Percentiles rank a stretch among this genome's conserved stretches.
Evolutionary conservation across 192 early-diverging fungal species (phyloP).

Genomic region (Paraglomus occultum): DNA sequence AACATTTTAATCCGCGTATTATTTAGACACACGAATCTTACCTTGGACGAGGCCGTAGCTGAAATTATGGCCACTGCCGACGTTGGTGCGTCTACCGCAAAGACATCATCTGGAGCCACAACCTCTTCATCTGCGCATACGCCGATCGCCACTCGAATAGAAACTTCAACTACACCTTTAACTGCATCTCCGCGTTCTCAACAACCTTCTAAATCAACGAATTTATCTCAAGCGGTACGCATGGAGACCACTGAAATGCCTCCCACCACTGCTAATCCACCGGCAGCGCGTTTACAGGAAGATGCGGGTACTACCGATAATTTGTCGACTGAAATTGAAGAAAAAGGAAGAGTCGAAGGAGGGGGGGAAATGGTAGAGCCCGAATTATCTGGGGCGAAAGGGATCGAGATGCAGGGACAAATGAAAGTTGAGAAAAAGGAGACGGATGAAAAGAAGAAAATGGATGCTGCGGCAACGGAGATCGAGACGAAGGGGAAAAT

Average conservation of each 20-base stretch:
- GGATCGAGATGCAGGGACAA: too few species aligned
- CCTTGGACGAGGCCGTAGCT: constrained; percentile 46
- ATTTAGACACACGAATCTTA: constrained; percentile 52
- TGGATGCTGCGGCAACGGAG: too few species aligned
- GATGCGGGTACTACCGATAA: too few species aligned
- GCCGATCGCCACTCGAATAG: background rate
- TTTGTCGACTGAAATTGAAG: too few species aligned
- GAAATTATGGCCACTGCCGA: constrained; percentile 41
- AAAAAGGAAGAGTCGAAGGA: too few species aligned
- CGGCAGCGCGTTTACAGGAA: too few species aligned
- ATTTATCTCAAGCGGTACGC: background rate
- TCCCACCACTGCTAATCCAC: too few species aligned
- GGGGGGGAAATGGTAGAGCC: too few species aligned
- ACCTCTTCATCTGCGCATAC: constrained; percentile 3
- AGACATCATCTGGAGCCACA: background rate
- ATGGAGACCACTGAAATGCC: background rate
- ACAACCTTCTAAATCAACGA: background rate
- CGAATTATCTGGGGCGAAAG: too few species aligned
- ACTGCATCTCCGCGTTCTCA: background rate
- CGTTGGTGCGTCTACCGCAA: background rate
- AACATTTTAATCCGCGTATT: constrained; percentile 69
- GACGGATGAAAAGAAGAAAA: too few species aligned
- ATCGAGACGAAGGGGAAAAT: too few species aligned
- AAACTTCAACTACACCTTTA: background rate
- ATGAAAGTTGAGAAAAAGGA: too few species aligned